Evolutionary conservation across 73 alveolate species (phyloP).

Genomic region (Paramecium biaurelia): DNA sequence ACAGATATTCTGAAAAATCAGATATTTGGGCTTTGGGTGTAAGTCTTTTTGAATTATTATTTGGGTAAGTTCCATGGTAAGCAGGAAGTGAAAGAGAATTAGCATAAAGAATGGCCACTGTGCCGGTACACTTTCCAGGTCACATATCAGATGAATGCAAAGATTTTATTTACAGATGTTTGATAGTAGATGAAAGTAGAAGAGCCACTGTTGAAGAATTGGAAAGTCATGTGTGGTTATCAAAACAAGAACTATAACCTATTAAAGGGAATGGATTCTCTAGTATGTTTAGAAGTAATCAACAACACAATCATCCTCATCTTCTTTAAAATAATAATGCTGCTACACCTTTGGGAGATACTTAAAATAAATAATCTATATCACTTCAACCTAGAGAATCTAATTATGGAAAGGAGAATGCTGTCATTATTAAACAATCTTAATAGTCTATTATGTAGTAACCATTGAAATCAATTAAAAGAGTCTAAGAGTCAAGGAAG

Average conservation of each 20-base stretch:
- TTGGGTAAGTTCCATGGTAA: conserved; percentile 57
- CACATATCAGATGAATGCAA: conserved; percentile 60
- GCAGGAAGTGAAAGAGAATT: conserved; percentile 51
- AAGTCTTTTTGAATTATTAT: conserved; percentile 41
- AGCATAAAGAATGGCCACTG: conserved; percentile 18
- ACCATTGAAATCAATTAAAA: conserved; percentile 21
- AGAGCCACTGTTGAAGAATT: conserved; percentile 57
- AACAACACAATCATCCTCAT: background rate
- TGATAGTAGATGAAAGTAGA: conserved; percentile 58
- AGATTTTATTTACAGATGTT: conserved; percentile 54
- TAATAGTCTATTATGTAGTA: background rate
- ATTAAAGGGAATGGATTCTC: conserved; percentile 26
- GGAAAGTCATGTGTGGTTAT: conserved; percentile 52
- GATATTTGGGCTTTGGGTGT: conserved; percentile 64
- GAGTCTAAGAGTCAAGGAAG: conserved; percentile 1
- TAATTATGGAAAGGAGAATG: conserved; percentile 29
- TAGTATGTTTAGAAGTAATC: background rate
- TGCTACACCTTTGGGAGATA: background rate
- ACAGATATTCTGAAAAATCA: conserved; percentile 54
- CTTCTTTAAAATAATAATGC: background rate
- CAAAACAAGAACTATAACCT: background rate
- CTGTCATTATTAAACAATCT: background rate
- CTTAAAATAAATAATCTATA: background rate
- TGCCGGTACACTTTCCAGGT: conserved; percentile 8
- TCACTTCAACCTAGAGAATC: background rate